These are phyloP conservation scores for Colletotrichum coccodes DNA, from an alignment of 2,329 filamentous ascomycete genomes.

Conservation along the genomic window DNA sequence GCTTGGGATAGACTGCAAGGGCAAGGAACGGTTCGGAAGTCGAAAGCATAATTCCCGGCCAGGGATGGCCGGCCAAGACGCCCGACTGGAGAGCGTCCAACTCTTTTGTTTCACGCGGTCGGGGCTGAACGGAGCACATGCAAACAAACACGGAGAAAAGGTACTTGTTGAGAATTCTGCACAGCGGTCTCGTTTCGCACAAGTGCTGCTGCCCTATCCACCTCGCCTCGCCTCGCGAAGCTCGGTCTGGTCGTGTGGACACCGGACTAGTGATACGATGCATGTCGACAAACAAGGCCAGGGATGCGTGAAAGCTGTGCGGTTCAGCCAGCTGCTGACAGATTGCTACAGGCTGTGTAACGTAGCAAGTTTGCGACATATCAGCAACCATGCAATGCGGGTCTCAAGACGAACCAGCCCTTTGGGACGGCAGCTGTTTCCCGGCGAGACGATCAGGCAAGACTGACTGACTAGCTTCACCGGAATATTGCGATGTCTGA, in stretches of 20 bases:
- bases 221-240: background rate
- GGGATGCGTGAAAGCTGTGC: background rate
- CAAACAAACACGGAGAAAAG: background rate
- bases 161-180: background rate
- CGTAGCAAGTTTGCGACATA: conserved; percentile 16
- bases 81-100: background rate
- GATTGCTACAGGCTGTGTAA: conserved; percentile 4
- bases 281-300: conserved; percentile 8
- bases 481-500: background rate
- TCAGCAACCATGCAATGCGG: conserved; percentile 7
- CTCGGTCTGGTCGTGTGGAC: background rate
- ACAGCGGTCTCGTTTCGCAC: background rate
- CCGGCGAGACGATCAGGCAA: background rate
- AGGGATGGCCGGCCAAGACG: background rate
- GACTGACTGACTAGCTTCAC: background rate
- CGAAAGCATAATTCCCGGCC: background rate
- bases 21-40: background rate
- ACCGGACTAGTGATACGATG: background rate
- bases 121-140: background rate
- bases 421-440: conserved; percentile 11
- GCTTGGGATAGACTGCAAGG: background rate
- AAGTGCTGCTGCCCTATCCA: background rate
- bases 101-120: background rate
- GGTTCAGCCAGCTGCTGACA: conserved; percentile 14
- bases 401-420: conserved; percentile 10